Conservation (phyloP, 106 monocot species). For the Dendrobium catenatum region DNA sequence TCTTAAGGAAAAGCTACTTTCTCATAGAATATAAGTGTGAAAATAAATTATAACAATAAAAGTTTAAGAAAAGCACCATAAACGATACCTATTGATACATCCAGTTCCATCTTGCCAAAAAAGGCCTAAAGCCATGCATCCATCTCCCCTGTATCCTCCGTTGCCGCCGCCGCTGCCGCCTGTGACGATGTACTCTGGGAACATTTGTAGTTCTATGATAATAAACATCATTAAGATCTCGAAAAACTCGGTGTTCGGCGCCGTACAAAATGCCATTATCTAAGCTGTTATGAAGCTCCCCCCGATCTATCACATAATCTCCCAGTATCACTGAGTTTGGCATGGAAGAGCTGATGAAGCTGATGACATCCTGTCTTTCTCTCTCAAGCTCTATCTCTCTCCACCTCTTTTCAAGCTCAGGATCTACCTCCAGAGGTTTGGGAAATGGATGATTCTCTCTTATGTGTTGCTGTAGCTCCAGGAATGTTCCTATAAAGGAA, state of each 20-base stretch:
- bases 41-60: no score
- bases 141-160: background rate
- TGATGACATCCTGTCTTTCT: slow-evolving; percentile 4
- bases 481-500: slow-evolving; percentile 2
- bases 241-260: no score
- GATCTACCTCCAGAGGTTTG: slow-evolving; percentile 1
- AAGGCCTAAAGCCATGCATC: background rate
- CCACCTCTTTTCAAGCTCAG: slow-evolving; percentile 10
- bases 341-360: background rate
- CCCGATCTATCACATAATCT: slow-evolving; percentile 1
- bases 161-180: background rate
- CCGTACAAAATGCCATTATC: background rate
- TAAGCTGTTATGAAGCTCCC: background rate
- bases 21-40: no score
- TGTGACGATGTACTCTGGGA: background rate
- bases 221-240: background rate
- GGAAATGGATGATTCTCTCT: slow-evolving; percentile 6
- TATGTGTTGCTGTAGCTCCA: slow-evolving; percentile 5
- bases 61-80: no score
- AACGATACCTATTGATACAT: no score
- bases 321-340: background rate
- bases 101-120: background rate
- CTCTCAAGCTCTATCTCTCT: background rate
- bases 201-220: background rate
- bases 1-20: no score